phyloP scores from a whole-genome alignment of 148 eudicot genomes.

The Pharnaceum exiguum region DNA sequence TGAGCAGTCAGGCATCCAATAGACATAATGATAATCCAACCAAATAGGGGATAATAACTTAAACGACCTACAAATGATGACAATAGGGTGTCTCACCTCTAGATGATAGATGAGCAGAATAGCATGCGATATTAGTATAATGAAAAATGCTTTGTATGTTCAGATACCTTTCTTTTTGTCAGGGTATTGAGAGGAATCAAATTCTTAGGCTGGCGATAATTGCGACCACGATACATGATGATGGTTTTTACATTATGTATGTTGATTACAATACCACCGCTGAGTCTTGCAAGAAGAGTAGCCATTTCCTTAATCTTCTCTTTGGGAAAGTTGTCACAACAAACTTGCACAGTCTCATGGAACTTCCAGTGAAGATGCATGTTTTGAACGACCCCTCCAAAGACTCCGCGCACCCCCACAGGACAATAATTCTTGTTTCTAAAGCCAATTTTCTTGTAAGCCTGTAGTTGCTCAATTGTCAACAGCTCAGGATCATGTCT shows the following conservation, averaged over 20 bases:
- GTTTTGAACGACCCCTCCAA: conserved; percentile 98
- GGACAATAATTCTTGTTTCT: conserved; percentile 88
- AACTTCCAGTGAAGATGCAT: conserved; percentile 99
- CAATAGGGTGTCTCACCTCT: too few relatives aligned
- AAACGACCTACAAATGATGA: too few relatives aligned
- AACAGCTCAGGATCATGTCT: conserved; percentile 94
- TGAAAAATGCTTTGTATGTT: neutral
- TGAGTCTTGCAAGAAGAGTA: conserved; percentile 76
- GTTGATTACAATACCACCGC: conserved; percentile 94
- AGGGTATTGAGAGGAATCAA: conserved; percentile 94
- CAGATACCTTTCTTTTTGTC: conserved; percentile 83
- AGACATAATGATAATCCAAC: too few relatives aligned
- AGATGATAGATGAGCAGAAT: neutral
- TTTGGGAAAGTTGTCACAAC: conserved; percentile 97
- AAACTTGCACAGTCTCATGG: conserved; percentile 98
- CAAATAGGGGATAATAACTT: too few relatives aligned
- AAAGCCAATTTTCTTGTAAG: conserved; percentile 86
- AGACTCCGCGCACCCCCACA: conserved; percentile 99
- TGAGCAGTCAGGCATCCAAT: too few relatives aligned
- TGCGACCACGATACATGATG: conserved; percentile 96
- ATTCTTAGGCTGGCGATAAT: conserved; percentile 93
- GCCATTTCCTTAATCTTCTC: conserved; percentile 99
- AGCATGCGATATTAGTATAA: neutral
- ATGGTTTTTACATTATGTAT: conserved; percentile 95
- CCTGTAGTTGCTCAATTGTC: conserved; percentile 90